phyloP scores from a whole-genome alignment of 805 yeast genomes.

The Metschnikowia proteae region DNA sequence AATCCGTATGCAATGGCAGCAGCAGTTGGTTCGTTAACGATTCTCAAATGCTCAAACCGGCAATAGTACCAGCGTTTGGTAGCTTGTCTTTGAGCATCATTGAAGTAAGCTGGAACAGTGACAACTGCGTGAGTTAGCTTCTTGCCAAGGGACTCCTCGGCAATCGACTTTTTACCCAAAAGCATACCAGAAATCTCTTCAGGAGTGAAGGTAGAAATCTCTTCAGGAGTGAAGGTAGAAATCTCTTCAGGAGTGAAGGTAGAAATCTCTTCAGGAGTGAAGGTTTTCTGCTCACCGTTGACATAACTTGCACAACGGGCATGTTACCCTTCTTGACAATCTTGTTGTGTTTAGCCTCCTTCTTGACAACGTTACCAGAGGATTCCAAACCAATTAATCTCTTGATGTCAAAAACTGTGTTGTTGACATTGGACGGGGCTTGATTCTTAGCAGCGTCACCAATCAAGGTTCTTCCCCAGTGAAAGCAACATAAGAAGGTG shows the following conservation, averaged over 20 bases:
- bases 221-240: no score
- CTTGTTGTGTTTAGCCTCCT: slow-evolving; percentile 81
- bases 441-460: slow-evolving; percentile 98
- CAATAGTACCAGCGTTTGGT: slow-evolving; percentile 23
- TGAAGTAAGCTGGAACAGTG: slow-evolving; percentile 22
- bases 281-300: slow-evolving; percentile 79
- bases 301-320: slow-evolving; percentile 77
- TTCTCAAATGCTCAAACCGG: slow-evolving; percentile 22
- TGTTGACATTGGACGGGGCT: slow-evolving; percentile 88
- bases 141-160: slow-evolving; percentile 22
- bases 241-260: no score
- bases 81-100: slow-evolving; percentile 23
- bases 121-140: slow-evolving; percentile 22
- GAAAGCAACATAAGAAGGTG: slow-evolving; percentile 95
- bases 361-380: slow-evolving; percentile 18
- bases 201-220: no score
- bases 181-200: slow-evolving; percentile 96
- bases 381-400: slow-evolving; percentile 87
- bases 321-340: slow-evolving; percentile 69
- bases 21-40: slow-evolving; percentile 22
- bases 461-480: slow-evolving; percentile 84
- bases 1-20: slow-evolving; percentile 30
- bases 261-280: no score
- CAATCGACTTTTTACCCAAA: slow-evolving; percentile 61
- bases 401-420: slow-evolving; percentile 90